Percentiles rank a stretch among this genome's conserved stretches.
phyloP scores from a whole-genome alignment of 1,284 basidiomycete species.

The Malassezia caprae region DNA sequence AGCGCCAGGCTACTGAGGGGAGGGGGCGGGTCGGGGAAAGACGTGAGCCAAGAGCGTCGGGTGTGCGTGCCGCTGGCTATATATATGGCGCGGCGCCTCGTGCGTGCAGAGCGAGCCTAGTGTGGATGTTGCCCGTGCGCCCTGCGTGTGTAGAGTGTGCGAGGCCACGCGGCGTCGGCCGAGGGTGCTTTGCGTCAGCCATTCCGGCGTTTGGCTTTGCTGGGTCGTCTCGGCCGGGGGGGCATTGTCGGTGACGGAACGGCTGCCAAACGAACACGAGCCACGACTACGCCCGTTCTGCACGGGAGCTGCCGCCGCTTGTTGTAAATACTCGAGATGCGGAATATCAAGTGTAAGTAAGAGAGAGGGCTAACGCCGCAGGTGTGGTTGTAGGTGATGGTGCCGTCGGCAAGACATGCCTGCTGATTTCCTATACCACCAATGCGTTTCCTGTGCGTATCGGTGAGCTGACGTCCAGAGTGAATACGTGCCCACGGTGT shows the following conservation, averaged over 20 bases:
- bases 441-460: constrained; percentile 46
- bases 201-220: background rate
- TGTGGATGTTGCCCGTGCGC: constrained; percentile 11
- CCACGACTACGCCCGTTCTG: background rate
- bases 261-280: background rate
- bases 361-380: background rate
- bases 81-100: background rate
- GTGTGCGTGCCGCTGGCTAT: background rate
- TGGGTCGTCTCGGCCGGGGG: constrained; percentile 1
- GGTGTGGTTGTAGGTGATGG: constrained; percentile 47
- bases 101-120: background rate
- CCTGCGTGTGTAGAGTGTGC: constrained; percentile 1
- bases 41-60: background rate
- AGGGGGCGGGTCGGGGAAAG: background rate
- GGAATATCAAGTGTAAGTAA: constrained; percentile 16
- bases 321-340: background rate
- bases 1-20: constrained; percentile 9
- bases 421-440: constrained; percentile 47
- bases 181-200: background rate
- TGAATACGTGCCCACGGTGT: constrained; percentile 55
- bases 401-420: constrained; percentile 48
- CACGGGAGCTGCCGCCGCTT: background rate
- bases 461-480: constrained; percentile 11
- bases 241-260: background rate
- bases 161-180: constrained; percentile 1